Evolutionary conservation across 2,329 filamentous ascomycete species (phyloP).

Genomic region (Aspergillus sp.): DNA sequence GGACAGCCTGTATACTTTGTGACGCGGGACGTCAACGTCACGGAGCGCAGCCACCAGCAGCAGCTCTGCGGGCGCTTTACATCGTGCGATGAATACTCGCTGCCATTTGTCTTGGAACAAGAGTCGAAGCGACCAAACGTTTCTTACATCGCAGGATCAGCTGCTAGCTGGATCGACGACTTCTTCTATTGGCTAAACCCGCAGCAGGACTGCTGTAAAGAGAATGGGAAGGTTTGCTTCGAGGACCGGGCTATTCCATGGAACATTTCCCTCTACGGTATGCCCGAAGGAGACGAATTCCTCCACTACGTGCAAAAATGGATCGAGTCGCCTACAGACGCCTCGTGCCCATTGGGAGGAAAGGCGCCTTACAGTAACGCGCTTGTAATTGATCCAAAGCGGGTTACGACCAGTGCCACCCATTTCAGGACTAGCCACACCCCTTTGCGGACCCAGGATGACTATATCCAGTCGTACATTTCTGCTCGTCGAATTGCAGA

Average conservation of each 20-base stretch:
- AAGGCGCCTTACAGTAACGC: slow-evolving; percentile 81
- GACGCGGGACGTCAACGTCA: slow-evolving; percentile 71
- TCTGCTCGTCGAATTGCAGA: slow-evolving; percentile 80
- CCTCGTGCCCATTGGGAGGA: slow-evolving; percentile 80
- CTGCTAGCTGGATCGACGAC: slow-evolving; percentile 95
- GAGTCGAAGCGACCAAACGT: slow-evolving; percentile 84
- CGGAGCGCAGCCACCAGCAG: slow-evolving; percentile 67
- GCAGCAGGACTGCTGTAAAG: slow-evolving; percentile 67
- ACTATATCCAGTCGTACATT: slow-evolving; percentile 88
- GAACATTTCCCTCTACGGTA: slow-evolving; percentile 83
- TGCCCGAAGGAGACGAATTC: slow-evolving; percentile 92
- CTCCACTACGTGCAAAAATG: slow-evolving; percentile 78
- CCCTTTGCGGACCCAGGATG: slow-evolving; percentile 75
- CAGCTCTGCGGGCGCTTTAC: slow-evolving; percentile 87
- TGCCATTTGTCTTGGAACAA: slow-evolving; percentile 86
- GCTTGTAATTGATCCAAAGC: slow-evolving; percentile 66
- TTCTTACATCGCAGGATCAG: slow-evolving; percentile 79
- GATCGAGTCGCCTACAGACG: slow-evolving; percentile 70
- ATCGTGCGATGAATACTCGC: slow-evolving; percentile 73
- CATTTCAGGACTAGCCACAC: slow-evolving; percentile 91
- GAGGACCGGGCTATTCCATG: slow-evolving; percentile 67
- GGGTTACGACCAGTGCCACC: slow-evolving; percentile 65
- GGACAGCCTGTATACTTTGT: slow-evolving; percentile 97
- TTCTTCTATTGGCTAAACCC: slow-evolving; percentile 97
- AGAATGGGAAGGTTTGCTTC: slow-evolving; percentile 69